phyloP scores from a whole-genome alignment of 2,329 filamentous ascomycete species.

The Chlorencoelia australis region DNA sequence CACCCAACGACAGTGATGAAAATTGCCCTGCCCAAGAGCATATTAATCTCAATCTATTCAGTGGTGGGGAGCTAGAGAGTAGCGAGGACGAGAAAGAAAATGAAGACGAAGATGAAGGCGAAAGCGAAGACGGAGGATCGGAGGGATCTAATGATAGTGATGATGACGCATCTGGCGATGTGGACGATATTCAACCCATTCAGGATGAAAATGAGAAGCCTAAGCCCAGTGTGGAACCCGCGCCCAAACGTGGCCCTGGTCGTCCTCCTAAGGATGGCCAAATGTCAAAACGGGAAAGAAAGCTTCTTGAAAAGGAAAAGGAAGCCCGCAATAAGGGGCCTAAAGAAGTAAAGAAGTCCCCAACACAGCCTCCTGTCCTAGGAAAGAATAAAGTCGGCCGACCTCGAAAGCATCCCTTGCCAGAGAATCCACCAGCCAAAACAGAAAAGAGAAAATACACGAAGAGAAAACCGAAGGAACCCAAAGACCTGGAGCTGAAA shows the following conservation, averaged over 20 bases:
- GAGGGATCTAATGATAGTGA: conserved; percentile 8
- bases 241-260: conserved; percentile 55
- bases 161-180: background rate
- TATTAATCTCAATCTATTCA: conserved; percentile 17
- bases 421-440: conserved; percentile 43
- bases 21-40: conserved; percentile 11
- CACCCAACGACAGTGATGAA: conserved; percentile 20
- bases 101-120: conserved; percentile 16
- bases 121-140: conserved; percentile 17
- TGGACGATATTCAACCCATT: background rate
- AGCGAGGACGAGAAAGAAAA: conserved; percentile 15
- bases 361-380: conserved; percentile 29
- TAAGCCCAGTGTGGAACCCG: conserved; percentile 23
- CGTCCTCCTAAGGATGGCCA: conserved; percentile 73
- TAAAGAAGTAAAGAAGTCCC: conserved; percentile 34
- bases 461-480: conserved; percentile 44
- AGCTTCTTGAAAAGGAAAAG: conserved; percentile 52
- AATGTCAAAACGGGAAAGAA: conserved; percentile 69
- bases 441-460: conserved; percentile 59
- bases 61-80: conserved; percentile 17
- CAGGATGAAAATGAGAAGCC: conserved; percentile 6
- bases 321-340: conserved; percentile 31
- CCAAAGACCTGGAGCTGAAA: conserved; percentile 33
- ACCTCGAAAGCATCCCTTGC: conserved; percentile 51
- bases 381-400: conserved; percentile 54